Base-by-base conservation (phyloP, 306 rosid species). In the Inga leiocalycina region DNA sequence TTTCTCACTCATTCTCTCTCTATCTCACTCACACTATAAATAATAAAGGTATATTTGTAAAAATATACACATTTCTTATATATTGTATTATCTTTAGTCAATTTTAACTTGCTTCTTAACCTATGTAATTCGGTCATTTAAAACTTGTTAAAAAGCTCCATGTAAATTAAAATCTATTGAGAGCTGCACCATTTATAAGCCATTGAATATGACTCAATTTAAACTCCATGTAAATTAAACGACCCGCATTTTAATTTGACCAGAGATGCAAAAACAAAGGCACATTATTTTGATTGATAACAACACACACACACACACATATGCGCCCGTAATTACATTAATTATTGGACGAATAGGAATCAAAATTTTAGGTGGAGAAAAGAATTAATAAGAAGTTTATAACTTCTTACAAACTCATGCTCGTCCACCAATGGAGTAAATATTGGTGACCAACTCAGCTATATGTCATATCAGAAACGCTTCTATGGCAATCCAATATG, bases 401-500 rank as follows among this genome's bases (percentile, higher is more conserved):
- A 45, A 45, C 49, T 45, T 45, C 14, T 10, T 3, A 45, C 49
- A 9, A 49, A 49, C 16, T 49, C 19, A 49, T 49, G 17, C 14
- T 15, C 5, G 19, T 14, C 16, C 56, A 2, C 6, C 15, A 9
- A 45, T 13, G 13, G 15, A 49, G 17, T 49, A 49, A 14, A 0
- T 49, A 49, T 3, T 1, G 13, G 56, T 12, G 17, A 49, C 56
- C 56, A 13, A 49, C 16, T 49, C 56, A 49, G 56, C 19, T 49
- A 49, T 14, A 52, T 0, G 19, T 15, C n/a, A 17, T 52, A 71
- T 65, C 44, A 79, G 69, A 87, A 81, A 75, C 84, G 87, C 74
- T 24, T 51, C 65, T 74, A 54, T 35, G 91, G 91, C 56, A 77
- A 77, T 69, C 91, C 93, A 24, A 90, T 86, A 81, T 65, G 83